phyloP scores from a whole-genome alignment of 257 asterid species.

The Solanum chilense region DNA sequence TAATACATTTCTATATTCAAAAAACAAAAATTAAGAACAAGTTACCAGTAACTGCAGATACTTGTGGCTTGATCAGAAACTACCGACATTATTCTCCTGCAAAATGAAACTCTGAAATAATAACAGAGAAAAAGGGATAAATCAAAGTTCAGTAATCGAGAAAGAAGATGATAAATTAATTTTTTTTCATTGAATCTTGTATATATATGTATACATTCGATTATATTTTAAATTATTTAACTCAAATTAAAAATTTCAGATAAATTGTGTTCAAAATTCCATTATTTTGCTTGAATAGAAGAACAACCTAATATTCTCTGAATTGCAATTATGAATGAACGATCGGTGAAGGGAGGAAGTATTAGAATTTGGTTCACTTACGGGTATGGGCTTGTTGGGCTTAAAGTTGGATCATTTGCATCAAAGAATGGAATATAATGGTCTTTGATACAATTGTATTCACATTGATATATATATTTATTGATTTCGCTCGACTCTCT shows the following conservation, averaged over 20 bases:
- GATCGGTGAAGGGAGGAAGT: neutral
- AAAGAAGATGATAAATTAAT: neutral
- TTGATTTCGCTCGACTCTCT: no score
- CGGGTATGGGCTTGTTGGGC: neutral
- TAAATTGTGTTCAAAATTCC: neutral
- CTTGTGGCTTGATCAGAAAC: conserved; percentile 53
- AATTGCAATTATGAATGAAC: neutral
- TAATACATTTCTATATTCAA: neutral
- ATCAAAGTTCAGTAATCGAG: neutral
- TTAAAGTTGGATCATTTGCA: neutral
- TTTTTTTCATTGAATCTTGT: neutral
- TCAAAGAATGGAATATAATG: no score
- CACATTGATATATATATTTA: no score
- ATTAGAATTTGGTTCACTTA: neutral
- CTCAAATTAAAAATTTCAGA: neutral
- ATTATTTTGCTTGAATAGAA: neutral
- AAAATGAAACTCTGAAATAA: neutral
- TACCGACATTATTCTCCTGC: conserved; percentile 39
- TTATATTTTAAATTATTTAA: neutral
- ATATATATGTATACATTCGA: neutral
- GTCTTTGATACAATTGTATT: no score
- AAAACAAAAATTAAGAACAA: neutral
- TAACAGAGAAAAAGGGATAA: neutral
- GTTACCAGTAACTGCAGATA: conserved; percentile 75
- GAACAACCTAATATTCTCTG: neutral